These are phyloP conservation scores for Candida sithepensis DNA, from an alignment of 805 yeast species.

Conservation along the genomic window DNA sequence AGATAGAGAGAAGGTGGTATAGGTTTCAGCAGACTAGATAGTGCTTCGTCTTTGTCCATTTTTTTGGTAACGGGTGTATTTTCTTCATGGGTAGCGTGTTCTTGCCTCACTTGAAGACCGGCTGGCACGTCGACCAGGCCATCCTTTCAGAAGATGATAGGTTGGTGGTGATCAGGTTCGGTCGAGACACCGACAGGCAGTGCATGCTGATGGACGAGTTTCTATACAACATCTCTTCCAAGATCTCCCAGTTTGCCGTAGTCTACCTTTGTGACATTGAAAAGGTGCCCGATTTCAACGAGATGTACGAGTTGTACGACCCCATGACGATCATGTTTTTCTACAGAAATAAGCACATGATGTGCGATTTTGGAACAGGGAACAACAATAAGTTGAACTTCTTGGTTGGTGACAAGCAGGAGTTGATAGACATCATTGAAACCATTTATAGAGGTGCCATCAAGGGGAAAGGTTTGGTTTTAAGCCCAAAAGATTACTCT, in stretches of 20 bases:
- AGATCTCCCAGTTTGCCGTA: slow-evolving; percentile 82
- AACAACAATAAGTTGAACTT: slow-evolving; percentile 93
- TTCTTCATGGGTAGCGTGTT: slow-evolving; percentile 85
- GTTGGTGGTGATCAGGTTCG: slow-evolving; percentile 84
- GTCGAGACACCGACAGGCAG: slow-evolving; percentile 68
- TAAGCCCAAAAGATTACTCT: slow-evolving; percentile 73
- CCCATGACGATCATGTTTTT: slow-evolving; percentile 94
- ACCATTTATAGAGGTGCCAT: slow-evolving; percentile 86
- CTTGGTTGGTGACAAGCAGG: slow-evolving; percentile 74
- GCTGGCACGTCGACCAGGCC: slow-evolving; percentile 99
- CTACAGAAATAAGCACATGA: slow-evolving; percentile 89
- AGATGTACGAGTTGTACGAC: slow-evolving; percentile 86
- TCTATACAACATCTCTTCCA: slow-evolving; percentile 73
- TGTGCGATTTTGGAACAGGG: slow-evolving; percentile 98
- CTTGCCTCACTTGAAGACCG: slow-evolving; percentile 74
- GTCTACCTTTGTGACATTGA: slow-evolving; percentile 86
- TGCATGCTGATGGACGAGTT: slow-evolving; percentile 92
- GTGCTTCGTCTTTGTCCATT: no score
- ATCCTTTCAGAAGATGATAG: slow-evolving; percentile 87
- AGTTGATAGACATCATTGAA: slow-evolving; percentile 86
- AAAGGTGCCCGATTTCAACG: slow-evolving; percentile 85
- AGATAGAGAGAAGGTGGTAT: no score
- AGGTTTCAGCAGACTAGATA: no score
- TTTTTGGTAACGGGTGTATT: no score
- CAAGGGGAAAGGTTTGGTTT: slow-evolving; percentile 89